Percentiles rank a stretch among this genome's conserved stretches.
phyloP scores from a whole-genome alignment of 495 filamentous ascomycete species.

The Aspergillus hancockii region DNA sequence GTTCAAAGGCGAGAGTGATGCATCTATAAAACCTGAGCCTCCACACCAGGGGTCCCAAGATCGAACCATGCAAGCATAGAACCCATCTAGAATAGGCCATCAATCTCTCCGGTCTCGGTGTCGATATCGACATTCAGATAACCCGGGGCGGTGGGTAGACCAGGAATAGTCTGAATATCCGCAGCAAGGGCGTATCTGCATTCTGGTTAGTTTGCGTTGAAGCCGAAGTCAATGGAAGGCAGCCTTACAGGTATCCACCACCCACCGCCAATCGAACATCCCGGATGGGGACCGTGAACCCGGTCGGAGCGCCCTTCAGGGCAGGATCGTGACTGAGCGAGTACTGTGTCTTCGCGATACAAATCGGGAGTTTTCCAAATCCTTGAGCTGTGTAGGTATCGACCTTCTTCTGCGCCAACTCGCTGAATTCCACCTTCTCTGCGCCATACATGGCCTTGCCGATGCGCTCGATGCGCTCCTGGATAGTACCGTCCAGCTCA shows the following conservation, averaged over 20 bases:
- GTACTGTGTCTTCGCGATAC: conserved; percentile 98
- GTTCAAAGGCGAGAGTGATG: background rate
- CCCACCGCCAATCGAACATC: conserved; percentile 94
- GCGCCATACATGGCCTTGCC: conserved; percentile 93
- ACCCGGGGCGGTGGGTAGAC: conserved; percentile 90
- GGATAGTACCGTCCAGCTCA: conserved; percentile 72
- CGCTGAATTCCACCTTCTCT: conserved; percentile 85
- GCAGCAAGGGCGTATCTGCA: conserved; percentile 86
- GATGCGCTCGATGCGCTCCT: conserved; percentile 90
- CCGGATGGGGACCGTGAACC: conserved; percentile 92
- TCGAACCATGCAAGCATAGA: background rate
- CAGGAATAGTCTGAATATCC: conserved; percentile 97
- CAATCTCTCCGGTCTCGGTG: conserved; percentile 89
- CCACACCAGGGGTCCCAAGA: background rate
- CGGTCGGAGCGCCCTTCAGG: conserved; percentile 93
- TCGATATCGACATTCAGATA: conserved; percentile 97
- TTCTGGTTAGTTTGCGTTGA: conserved; percentile 17
- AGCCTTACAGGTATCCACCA: conserved; percentile 80
- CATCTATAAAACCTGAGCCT: background rate
- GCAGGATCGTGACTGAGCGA: conserved; percentile 91
- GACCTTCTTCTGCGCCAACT: conserved; percentile 92
- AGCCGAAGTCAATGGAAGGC: conserved; percentile 10
- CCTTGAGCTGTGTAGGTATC: conserved; percentile 92
- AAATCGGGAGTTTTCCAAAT: conserved; percentile 89
- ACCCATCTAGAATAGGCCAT: conserved; percentile 78